Evolutionary conservation across 176 grass and related monocot species (phyloP), one percentile per base, ranked within the genome.

Genomic region (Phoenix roebelenii): DNA sequence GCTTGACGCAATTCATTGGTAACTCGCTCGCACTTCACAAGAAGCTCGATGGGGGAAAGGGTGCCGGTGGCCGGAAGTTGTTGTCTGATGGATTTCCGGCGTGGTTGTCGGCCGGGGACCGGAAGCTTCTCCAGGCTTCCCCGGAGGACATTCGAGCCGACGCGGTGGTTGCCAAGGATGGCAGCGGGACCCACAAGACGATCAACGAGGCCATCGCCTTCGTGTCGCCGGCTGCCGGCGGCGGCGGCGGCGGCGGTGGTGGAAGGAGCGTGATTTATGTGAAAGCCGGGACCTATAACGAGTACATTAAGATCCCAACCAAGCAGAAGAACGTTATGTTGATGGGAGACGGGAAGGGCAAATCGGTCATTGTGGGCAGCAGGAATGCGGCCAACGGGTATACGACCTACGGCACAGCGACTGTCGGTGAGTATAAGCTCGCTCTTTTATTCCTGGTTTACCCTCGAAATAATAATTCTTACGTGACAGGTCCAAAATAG

Each of bases 321-420:
- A 67, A 68, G 60, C 83, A 87, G 71, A 60, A 57, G 56, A 66
- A 85, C 58, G 83, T 95, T 54, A 90, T 82, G 80, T 56, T 95
- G 23, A 65, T 95, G 74, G 91, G 91, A 1, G 91, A 90, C 35
- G 91, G 91, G 17, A 90, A 90, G 77, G 83, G 72, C 48, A 87
- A 84, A 68, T 90, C 86, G 3, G 30, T 95, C 82, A 77, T 95
- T 79, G 72, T 76, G 10, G 80, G 82, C 0, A 23, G 65, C 64
- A 77, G 63, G 60, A 95, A 63, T 61, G 76, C 25, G 58, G 77
- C 28, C 25, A 80, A 61, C 48, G 83, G 90, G 30, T 89, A 61
- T 22, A 95, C 67, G 71, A 87, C 74, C 54, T 87, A 70, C 17
- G 59, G 66, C 25, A 76, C 86, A 22, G 90, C 90, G 32, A 95